Percentiles rank a stretch among this genome's conserved stretches.
Evolutionary conservation across 2,329 filamentous ascomycete species (phyloP).

Genomic region (Fusarium paranaense): DNA sequence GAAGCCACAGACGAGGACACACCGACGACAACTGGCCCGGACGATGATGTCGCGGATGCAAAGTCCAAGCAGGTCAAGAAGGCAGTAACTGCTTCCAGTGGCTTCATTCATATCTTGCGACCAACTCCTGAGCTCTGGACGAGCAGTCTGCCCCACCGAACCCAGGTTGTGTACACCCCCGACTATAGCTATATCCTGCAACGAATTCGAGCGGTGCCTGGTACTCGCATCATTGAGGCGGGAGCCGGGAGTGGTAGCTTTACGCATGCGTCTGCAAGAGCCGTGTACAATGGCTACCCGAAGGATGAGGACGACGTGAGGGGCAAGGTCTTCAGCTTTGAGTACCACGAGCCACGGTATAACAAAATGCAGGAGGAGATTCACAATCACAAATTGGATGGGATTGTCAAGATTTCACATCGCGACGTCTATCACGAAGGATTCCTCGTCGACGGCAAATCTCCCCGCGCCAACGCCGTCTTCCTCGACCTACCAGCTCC

Average conservation of each 20-base stretch:
- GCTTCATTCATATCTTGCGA: conserved; percentile 82
- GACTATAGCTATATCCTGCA: conserved; percentile 89
- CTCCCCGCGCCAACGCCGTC: conserved; percentile 75
- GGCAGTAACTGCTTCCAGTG: conserved; percentile 67
- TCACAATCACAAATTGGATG: conserved; percentile 72
- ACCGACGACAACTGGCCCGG: conserved; percentile 48
- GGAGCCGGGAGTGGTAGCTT: conserved; percentile 87
- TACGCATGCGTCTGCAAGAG: conserved; percentile 80
- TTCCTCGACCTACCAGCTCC: conserved; percentile 86
- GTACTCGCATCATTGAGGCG: conserved; percentile 80
- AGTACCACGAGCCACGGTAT: conserved; percentile 81
- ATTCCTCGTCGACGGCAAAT: conserved; percentile 71
- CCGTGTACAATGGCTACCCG: conserved; percentile 80
- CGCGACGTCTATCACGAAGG: conserved; percentile 83
- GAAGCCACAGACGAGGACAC: conserved; percentile 59
- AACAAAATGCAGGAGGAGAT: conserved; percentile 78
- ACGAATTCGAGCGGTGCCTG: conserved; percentile 78
- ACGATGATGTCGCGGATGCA: conserved; percentile 48
- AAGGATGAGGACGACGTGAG: conserved; percentile 55
- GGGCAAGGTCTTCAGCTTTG: conserved; percentile 84
- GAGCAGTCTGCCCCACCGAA: conserved; percentile 80
- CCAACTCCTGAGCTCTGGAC: conserved; percentile 89
- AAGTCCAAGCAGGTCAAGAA: conserved; percentile 57
- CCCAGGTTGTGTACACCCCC: conserved; percentile 87
- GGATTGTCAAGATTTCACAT: conserved; percentile 78